Conservation (phyloP, 139 green algal species). For the Volvox africanus region DNA sequence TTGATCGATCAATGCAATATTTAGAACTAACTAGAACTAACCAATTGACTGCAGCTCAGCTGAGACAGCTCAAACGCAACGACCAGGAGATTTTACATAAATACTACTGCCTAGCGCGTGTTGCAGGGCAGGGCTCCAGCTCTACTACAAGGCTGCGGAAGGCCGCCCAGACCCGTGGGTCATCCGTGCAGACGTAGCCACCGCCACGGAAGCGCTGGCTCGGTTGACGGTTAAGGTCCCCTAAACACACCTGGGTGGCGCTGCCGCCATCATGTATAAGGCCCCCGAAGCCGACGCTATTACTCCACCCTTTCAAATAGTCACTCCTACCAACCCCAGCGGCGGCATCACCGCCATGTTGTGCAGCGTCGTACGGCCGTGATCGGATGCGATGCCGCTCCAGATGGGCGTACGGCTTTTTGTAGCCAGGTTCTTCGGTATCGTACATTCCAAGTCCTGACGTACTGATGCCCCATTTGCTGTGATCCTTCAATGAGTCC, state of each 20-base stretch:
- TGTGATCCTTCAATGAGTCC: conserved; percentile 43
- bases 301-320: not conserved
- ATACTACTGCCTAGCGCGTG: not conserved
- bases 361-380: too few relatives aligned
- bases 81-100: too few relatives aligned
- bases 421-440: not conserved
- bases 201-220: conserved; percentile 25
- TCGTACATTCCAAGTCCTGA: not conserved
- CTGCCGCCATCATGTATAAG: too few relatives aligned
- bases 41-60: too few relatives aligned
- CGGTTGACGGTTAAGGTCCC: conserved; percentile 41
- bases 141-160: not conserved
- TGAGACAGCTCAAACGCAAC: too few relatives aligned
- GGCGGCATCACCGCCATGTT: too few relatives aligned
- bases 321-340: not conserved
- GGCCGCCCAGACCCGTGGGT: not conserved
- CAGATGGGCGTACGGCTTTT: not conserved
- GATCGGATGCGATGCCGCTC: not conserved
- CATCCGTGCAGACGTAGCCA: conserved; percentile 1
- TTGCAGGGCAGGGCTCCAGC: conserved; percentile 28
- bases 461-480: conserved; percentile 44
- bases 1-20: too few relatives aligned
- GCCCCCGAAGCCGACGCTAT: too few relatives aligned
- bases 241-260: conserved; percentile 6
- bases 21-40: too few relatives aligned